phyloP scores from a whole-genome alignment of 179 eudicot genomes.

The Sideroxylon spinosum region DNA sequence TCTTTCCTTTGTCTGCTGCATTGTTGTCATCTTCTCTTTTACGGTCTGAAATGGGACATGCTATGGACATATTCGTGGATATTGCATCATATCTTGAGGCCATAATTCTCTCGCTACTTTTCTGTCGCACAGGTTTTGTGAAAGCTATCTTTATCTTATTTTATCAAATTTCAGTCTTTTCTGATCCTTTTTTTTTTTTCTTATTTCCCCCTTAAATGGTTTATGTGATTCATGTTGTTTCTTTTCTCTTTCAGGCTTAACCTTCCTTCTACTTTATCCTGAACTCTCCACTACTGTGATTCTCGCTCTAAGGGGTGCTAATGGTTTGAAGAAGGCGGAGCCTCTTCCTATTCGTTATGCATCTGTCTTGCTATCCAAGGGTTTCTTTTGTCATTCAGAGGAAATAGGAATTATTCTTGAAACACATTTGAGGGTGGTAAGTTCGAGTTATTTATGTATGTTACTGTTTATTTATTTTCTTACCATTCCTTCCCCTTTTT shows the following conservation, averaged over 20 bases:
- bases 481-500: slow-evolving; percentile 4
- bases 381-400: slow-evolving; percentile 62
- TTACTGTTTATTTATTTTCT: not conserved
- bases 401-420: slow-evolving; percentile 74
- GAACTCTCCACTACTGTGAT: slow-evolving; percentile 71
- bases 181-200: not conserved
- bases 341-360: slow-evolving; percentile 80
- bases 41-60: slow-evolving; percentile 51
- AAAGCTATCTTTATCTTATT: slow-evolving; percentile 12
- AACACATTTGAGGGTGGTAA: slow-evolving; percentile 87
- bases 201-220: not conserved
- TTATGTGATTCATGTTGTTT: slow-evolving; percentile 22
- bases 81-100: slow-evolving; percentile 64
- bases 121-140: slow-evolving; percentile 78
- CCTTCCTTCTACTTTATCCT: slow-evolving; percentile 76
- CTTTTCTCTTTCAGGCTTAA: slow-evolving; percentile 58
- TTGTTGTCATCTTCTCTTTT: slow-evolving; percentile 65
- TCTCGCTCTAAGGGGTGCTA: slow-evolving; percentile 61
- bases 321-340: slow-evolving; percentile 44
- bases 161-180: not conserved
- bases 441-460: slow-evolving; percentile 26
- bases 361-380: slow-evolving; percentile 66
- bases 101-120: slow-evolving; percentile 69
- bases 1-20: slow-evolving; percentile 90
- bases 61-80: slow-evolving; percentile 55